A percentile compares a stretch with the other conserved stretches of the same genome.
Conservation (phyloP, 306 rosid species). For the Albizia julibrissin region DNA sequence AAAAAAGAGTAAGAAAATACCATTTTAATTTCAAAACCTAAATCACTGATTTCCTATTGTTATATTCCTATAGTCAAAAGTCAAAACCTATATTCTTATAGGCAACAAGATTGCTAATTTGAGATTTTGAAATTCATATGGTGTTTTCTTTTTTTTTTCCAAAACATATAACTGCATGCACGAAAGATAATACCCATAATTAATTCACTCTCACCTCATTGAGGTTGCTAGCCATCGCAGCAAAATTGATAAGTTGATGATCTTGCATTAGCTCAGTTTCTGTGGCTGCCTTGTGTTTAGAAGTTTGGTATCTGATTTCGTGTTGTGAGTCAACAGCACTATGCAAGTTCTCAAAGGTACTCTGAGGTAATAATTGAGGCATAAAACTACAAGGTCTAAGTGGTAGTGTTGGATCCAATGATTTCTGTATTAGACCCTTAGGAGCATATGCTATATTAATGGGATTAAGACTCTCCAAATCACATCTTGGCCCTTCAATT, state of each 20-base stretch:
- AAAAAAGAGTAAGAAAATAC: too few relatives aligned
- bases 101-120: too few relatives aligned
- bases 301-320: not conserved
- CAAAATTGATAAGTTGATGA: slow-evolving; percentile 29
- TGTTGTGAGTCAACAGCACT: not conserved
- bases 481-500: slow-evolving; percentile 39
- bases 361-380: slow-evolving; percentile 42
- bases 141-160: not conserved
- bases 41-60: too few relatives aligned
- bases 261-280: slow-evolving; percentile 40
- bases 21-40: too few relatives aligned
- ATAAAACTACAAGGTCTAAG: slow-evolving; percentile 35
- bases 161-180: not conserved
- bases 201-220: slow-evolving; percentile 40
- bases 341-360: slow-evolving; percentile 38
- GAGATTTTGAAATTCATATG: too few relatives aligned
- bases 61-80: too few relatives aligned
- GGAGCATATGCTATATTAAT: slow-evolving; percentile 52
- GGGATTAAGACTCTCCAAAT: slow-evolving; percentile 58
- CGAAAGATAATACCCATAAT: slow-evolving; percentile 2
- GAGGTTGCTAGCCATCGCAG: slow-evolving; percentile 36
- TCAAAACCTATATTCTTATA: too few relatives aligned
- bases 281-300: slow-evolving; percentile 13
- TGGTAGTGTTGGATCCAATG: slow-evolving; percentile 41
- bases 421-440: slow-evolving; percentile 55